phyloP scores from a whole-genome alignment of 2,329 filamentous ascomycete genomes.

The Clarireedia sp. region DNA sequence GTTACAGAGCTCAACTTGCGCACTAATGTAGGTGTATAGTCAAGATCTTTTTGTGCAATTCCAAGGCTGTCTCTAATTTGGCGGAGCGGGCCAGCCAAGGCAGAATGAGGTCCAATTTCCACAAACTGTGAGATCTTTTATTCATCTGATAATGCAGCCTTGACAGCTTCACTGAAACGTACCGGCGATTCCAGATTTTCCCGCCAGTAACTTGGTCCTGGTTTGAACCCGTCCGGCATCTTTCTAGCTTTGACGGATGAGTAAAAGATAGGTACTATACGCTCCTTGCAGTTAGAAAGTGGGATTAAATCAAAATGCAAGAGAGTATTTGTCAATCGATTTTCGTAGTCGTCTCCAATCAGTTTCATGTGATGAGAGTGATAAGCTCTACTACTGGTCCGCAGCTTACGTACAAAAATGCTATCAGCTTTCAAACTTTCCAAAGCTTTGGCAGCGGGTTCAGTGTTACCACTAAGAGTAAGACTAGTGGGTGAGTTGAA shows the following conservation, averaged over 20 bases:
- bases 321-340: not conserved
- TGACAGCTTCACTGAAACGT: slow-evolving; percentile 7
- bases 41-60: slow-evolving; percentile 22
- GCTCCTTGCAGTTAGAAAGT: not conserved
- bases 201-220: slow-evolving; percentile 11
- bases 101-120: slow-evolving; percentile 16
- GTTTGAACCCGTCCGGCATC: not conserved
- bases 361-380: slow-evolving; percentile 11
- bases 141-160: not conserved
- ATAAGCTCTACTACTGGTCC: slow-evolving; percentile 11
- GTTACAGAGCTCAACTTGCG: slow-evolving; percentile 3
- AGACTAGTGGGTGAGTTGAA: slow-evolving; percentile 20
- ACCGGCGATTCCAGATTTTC: slow-evolving; percentile 14
- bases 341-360: slow-evolving; percentile 7
- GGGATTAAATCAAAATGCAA: not conserved
- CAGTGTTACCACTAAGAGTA: slow-evolving; percentile 18
- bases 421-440: slow-evolving; percentile 10
- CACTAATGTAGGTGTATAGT: slow-evolving; percentile 16
- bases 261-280: not conserved
- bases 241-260: not conserved
- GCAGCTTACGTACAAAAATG: slow-evolving; percentile 12
- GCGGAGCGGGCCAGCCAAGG: slow-evolving; percentile 10
- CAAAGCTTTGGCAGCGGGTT: not conserved
- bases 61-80: slow-evolving; percentile 6
- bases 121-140: not conserved